A percentile compares a stretch with the other conserved stretches of the same genome.
Conservation (phyloP, 2,329 filamentous ascomycete genomes). For the Aspergillus latus region DNA sequence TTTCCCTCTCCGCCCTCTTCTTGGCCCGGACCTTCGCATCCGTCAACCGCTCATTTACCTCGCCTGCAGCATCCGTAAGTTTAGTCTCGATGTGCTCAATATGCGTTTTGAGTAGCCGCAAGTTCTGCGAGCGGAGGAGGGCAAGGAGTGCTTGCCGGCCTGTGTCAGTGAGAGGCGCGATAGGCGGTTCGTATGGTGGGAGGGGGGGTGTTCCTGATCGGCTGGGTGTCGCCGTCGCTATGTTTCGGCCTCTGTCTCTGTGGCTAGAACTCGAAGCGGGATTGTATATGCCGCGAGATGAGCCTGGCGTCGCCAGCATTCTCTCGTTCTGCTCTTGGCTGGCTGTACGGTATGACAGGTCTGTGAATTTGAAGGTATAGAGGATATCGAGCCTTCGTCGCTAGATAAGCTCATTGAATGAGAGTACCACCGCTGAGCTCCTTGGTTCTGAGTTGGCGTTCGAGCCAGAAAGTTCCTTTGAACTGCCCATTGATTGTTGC, state of each 20-base stretch:
- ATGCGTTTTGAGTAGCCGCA: conserved; percentile 50
- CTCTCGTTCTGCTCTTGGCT: not conserved
- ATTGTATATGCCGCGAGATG: not conserved
- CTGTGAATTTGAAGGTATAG: not conserved
- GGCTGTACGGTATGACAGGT: not conserved
- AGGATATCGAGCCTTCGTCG: too few relatives aligned
- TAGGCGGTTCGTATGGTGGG: conserved; percentile 55
- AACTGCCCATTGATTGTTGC: not conserved
- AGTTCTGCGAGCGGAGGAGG: conserved; percentile 44
- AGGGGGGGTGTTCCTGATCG: conserved; percentile 28
- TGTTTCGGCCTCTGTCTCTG: not conserved
- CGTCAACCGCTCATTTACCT: conserved; percentile 56
- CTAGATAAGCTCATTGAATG: not conserved
- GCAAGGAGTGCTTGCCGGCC: conserved; percentile 49
- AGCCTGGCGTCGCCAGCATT: conserved; percentile 2
- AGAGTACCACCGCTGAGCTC: not conserved
- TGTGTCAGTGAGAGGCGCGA: conserved; percentile 50
- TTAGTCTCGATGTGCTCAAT: conserved; percentile 47
- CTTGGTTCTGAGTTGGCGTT: not conserved
- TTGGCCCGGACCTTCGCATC: conserved; percentile 42
- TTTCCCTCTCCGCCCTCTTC: conserved; percentile 34
- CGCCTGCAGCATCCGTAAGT: conserved; percentile 52
- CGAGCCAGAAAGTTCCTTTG: not conserved
- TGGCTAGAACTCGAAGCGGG: not conserved
- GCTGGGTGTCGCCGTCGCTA: not conserved